These are phyloP conservation scores for Mrakia gelida DNA, from an alignment of 768 basidiomycete species.

Conservation along the genomic window DNA sequence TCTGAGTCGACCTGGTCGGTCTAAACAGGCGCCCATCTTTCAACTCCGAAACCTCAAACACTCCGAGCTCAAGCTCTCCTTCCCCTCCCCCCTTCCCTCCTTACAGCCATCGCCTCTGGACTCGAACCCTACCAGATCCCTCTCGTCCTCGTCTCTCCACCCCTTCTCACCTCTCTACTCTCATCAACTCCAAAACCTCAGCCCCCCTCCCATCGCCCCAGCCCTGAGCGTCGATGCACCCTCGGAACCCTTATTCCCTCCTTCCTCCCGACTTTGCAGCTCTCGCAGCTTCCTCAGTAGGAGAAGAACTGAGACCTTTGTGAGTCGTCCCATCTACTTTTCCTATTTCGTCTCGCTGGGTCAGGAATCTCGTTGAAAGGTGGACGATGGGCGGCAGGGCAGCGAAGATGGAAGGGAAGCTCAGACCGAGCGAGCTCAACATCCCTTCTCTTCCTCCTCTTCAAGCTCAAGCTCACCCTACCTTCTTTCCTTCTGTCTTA, in stretches of 20 bases:
- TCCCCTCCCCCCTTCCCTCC: background rate
- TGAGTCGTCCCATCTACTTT: constrained; percentile 44
- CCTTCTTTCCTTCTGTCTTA: background rate
- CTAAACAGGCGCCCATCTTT: too few relatives aligned
- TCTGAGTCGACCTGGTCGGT: too few relatives aligned
- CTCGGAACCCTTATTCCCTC: constrained; percentile 51
- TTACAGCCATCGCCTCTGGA: too few relatives aligned
- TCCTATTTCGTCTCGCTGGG: background rate
- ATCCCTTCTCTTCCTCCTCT: background rate
- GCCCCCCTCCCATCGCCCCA: background rate
- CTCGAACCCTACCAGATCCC: background rate
- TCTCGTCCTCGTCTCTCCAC: background rate
- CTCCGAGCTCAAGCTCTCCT: background rate
- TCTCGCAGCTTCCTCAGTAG: constrained; percentile 52
- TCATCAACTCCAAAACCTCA: background rate
- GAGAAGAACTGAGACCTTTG: constrained; percentile 58
- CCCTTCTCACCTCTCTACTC: background rate
- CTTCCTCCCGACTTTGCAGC: constrained; percentile 56
- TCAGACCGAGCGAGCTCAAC: constrained; percentile 24
- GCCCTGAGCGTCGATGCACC: constrained; percentile 37
- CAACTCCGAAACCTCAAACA: too few relatives aligned
- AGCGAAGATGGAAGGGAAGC: constrained; percentile 6
- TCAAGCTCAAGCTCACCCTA: constrained; percentile 7
- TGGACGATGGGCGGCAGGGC: background rate
- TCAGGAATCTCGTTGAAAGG: too few relatives aligned